These are phyloP conservation scores for Pyricularia sp. DNA, from an alignment of 2,329 filamentous ascomycete genomes.

Conservation along the genomic window DNA sequence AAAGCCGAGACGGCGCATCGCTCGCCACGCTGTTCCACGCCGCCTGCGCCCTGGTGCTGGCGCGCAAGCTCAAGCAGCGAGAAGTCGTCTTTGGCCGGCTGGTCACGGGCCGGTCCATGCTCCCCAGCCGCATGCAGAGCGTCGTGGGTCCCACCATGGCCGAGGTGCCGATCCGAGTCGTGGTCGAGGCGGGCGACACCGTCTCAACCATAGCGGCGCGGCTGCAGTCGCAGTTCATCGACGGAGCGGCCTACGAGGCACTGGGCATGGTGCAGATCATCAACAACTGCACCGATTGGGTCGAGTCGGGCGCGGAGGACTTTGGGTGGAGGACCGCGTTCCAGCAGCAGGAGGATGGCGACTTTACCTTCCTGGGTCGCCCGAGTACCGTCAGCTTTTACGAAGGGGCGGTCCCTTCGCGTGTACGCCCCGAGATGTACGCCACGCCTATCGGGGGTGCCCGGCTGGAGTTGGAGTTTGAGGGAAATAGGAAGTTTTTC, in stretches of 20 bases:
- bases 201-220: neutral
- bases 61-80: neutral
- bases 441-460: neutral
- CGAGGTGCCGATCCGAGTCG: neutral
- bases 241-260: neutral
- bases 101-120: neutral
- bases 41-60: neutral
- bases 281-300: neutral
- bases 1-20: neutral
- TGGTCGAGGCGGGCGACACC: neutral
- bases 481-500: neutral
- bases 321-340: neutral
- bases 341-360: neutral
- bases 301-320: neutral
- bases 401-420: neutral
- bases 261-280: neutral
- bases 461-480: neutral
- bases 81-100: neutral
- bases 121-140: neutral
- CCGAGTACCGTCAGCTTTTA: neutral
- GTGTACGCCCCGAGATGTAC: neutral
- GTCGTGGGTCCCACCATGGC: neutral
- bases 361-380: neutral
- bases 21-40: neutral
- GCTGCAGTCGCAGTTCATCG: neutral